Evolutionary conservation across 805 yeast genomes (phyloP), one percentile per base, ranked within the genome.

Genomic region (Candida stauntonica): DNA sequence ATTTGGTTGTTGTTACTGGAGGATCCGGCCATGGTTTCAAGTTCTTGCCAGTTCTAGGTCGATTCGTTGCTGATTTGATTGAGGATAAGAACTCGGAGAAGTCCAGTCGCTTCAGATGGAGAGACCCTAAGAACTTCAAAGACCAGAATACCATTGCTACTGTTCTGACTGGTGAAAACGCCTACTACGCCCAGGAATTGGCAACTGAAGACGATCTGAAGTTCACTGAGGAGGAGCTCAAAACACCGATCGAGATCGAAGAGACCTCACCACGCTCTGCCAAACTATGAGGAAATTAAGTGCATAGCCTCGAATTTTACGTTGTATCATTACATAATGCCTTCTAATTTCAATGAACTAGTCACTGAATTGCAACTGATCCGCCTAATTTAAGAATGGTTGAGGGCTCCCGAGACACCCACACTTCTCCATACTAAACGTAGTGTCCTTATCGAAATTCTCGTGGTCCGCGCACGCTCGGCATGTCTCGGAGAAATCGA

Each of bases 1-100:
- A 51, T 17, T 35, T 62, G 24, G 33, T 62, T 5, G 45, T 61
- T 11, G 63, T 57, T n/a, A 55, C 63, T 17, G 65, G 66, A 33
- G 66, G 63, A 3, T 59, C 62, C 5, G 66, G 66, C 3, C 64
- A 62, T 44, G 66, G 57, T 1, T 61, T 62, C 39, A 62, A 61
- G 41, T 57, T 61, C 38, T 40, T 62, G n/a, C 66, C 67, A 6
- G 54, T 57, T 3, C 43, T 62, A 6, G 67, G 66, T 2, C 50
- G 52, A 27, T 62, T 49, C 32, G 48, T 58, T 5, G 60, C 60
- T n/a, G 54, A 54, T 40, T 55, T 55, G 26, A 33, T 68, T 15
- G 65, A 66, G 41, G 60, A 56, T 8, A 34, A 41, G 45, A 31
- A 60, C 45, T 58, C 57, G 33, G 50, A 55, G 24, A 60, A 58